Conservation (phyloP, 768 basidiomycete species). For the Panus rudis region DNA sequence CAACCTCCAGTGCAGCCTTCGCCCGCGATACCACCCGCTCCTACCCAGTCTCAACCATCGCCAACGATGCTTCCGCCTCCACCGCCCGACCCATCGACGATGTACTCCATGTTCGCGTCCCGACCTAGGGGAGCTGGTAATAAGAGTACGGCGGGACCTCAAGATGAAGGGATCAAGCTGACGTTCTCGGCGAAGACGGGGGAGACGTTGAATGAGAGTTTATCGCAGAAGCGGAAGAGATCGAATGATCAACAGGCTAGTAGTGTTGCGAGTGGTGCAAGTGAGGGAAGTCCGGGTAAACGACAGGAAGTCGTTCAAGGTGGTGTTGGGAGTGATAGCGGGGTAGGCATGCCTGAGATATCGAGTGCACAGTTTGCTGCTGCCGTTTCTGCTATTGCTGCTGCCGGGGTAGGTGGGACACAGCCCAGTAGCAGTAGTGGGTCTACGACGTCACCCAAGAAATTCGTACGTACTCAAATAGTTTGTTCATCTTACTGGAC, state of each 20-base stretch:
- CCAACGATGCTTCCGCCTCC: not conserved
- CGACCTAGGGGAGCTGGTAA: conserved; percentile 1
- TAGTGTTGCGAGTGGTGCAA: too few species aligned
- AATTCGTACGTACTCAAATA: too few species aligned
- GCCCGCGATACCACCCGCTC: not conserved
- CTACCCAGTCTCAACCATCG: not conserved
- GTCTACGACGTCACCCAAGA: too few species aligned
- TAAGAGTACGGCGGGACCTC: not conserved
- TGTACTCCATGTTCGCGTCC: conserved; percentile 4
- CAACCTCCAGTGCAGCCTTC: conserved; percentile 1
- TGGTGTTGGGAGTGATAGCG: too few species aligned
- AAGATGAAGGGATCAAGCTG: not conserved
- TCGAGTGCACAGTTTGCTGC: too few species aligned
- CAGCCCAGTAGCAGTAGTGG: too few species aligned
- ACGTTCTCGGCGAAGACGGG: conserved; percentile 9
- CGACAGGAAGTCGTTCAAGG: too few species aligned
- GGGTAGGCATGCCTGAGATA: too few species aligned
- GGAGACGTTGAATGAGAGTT: conserved; percentile 1
- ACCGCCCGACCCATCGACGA: not conserved
- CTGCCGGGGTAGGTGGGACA: too few species aligned
- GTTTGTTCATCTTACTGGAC: too few species aligned
- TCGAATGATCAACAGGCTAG: conserved; percentile 1
- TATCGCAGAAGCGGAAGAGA: conserved; percentile 6
- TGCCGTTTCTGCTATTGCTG: too few species aligned
- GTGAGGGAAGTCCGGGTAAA: too few species aligned